phyloP scores from a whole-genome alignment of 2,329 filamentous ascomycete genomes.

The Aspergillus sp. region DNA sequence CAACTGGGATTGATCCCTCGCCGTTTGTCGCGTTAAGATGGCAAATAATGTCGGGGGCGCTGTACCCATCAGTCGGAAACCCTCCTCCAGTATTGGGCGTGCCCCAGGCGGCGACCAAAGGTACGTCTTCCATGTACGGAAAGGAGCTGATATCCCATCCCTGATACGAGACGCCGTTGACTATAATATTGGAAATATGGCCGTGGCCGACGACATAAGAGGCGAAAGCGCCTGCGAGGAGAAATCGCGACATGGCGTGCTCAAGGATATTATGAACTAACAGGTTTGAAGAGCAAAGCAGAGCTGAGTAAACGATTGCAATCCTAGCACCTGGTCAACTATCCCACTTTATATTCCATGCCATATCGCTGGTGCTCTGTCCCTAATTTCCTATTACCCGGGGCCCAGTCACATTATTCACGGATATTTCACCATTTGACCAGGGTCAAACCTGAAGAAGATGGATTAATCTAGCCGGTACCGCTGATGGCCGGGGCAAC shows the following conservation, averaged over 20 bases:
- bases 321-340: neutral
- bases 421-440: neutral
- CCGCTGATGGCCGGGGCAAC: neutral
- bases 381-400: slow-evolving; percentile 1
- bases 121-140: slow-evolving; percentile 32
- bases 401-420: neutral
- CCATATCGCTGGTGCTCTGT: too few species aligned
- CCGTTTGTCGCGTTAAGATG: slow-evolving; percentile 56
- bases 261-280: neutral
- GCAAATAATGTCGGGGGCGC: slow-evolving; percentile 55
- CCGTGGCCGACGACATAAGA: slow-evolving; percentile 9
- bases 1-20: slow-evolving; percentile 51
- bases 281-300: neutral
- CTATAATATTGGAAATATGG: slow-evolving; percentile 19
- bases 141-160: slow-evolving; percentile 31
- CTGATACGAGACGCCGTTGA: slow-evolving; percentile 20
- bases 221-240: slow-evolving; percentile 2
- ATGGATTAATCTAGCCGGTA: neutral
- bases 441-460: neutral
- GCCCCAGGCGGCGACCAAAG: slow-evolving; percentile 53
- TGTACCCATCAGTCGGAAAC: slow-evolving; percentile 45
- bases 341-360: neutral
- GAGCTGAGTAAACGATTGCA: neutral
- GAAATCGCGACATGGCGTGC: slow-evolving; percentile 5
- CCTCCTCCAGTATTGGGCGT: slow-evolving; percentile 52